These are phyloP conservation scores for Carallia brachiata DNA, from an alignment of 345 rosid species.

Conservation along the genomic window DNA sequence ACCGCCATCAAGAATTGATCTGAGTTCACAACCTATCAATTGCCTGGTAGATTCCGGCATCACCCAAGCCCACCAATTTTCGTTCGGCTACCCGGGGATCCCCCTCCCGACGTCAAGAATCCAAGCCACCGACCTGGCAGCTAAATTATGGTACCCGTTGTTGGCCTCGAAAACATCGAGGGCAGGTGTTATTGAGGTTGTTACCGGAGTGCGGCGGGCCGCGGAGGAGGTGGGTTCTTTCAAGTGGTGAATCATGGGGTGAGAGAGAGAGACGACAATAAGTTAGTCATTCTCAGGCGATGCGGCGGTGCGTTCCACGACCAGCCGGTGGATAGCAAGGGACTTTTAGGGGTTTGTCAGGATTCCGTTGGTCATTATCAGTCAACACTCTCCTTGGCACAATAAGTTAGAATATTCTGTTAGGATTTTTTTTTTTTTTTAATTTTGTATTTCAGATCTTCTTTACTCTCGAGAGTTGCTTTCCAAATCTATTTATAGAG, in stretches of 20 bases:
- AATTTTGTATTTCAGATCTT: too few relatives aligned
- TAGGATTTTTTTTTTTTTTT: too few relatives aligned
- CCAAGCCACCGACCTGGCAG: background rate
- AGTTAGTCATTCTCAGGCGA: too few relatives aligned
- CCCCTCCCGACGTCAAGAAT: background rate
- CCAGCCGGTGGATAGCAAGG: background rate
- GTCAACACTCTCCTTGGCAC: too few relatives aligned
- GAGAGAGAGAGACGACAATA: too few relatives aligned
- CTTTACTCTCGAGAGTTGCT: too few relatives aligned
- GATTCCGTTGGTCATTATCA: too few relatives aligned
- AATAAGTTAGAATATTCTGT: too few relatives aligned
- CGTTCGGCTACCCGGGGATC: background rate
- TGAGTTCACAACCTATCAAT: background rate
- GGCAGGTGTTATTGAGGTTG: background rate
- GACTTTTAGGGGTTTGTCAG: too few relatives aligned
- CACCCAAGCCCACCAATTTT: constrained; percentile 13
- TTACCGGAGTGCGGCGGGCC: background rate
- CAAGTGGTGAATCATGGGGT: constrained; percentile 26
- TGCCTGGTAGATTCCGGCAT: constrained; percentile 22
- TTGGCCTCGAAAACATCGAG: constrained; percentile 13
- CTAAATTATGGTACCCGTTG: background rate
- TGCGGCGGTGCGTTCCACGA: constrained; percentile 15
- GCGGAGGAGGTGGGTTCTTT: constrained; percentile 14
- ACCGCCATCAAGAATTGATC: background rate
- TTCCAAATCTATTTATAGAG: too few relatives aligned